phyloP scores from a whole-genome alignment of 1,139 yeast genomes.

The Meyerozyma sp. region DNA sequence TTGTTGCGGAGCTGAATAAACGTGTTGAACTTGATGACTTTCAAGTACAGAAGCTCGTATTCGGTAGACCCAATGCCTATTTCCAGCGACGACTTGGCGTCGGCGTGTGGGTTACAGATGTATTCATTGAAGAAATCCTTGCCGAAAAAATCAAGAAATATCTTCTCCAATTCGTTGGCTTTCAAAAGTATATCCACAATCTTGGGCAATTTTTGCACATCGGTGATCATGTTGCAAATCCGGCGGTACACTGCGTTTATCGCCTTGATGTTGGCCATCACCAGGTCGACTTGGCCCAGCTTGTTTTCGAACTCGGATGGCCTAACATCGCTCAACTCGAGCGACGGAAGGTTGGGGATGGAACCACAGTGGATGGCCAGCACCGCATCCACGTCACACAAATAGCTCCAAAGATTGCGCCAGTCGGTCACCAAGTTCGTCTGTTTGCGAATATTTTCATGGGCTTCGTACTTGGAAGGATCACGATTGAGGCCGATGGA shows the following conservation, averaged over 20 bases:
- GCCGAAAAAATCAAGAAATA: conserved; percentile 36
- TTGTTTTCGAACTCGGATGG: conserved; percentile 17
- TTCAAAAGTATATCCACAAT: conserved; percentile 33
- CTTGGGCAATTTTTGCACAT: conserved; percentile 27
- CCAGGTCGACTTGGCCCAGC: conserved; percentile 14
- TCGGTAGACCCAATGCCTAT: conserved; percentile 4
- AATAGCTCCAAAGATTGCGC: conserved; percentile 36
- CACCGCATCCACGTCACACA: conserved; percentile 27
- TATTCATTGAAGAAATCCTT: conserved; percentile 39
- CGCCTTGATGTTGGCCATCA: conserved; percentile 10
- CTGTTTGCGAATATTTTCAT: conserved; percentile 25
- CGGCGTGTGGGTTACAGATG: conserved; percentile 30
- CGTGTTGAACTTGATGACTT: conserved; percentile 31
- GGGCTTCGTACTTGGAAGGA: conserved; percentile 29
- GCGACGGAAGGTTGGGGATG: conserved; percentile 20
- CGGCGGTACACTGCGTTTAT: conserved; percentile 27
- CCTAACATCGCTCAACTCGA: conserved; percentile 31
- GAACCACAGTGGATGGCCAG: conserved; percentile 33
- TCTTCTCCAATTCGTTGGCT: conserved; percentile 33
- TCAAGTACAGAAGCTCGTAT: conserved; percentile 15
- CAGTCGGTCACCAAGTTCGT: conserved; percentile 25
- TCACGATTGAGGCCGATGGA: conserved; percentile 43
- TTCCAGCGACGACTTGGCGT: conserved; percentile 10
- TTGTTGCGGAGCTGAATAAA: conserved; percentile 39
- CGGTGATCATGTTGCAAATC: conserved; percentile 24